Evolutionary conservation across 2,329 filamentous ascomycete species (phyloP), one percentile per base, ranked within the genome.

Genomic region (Emmonsiellopsis sp.): DNA sequence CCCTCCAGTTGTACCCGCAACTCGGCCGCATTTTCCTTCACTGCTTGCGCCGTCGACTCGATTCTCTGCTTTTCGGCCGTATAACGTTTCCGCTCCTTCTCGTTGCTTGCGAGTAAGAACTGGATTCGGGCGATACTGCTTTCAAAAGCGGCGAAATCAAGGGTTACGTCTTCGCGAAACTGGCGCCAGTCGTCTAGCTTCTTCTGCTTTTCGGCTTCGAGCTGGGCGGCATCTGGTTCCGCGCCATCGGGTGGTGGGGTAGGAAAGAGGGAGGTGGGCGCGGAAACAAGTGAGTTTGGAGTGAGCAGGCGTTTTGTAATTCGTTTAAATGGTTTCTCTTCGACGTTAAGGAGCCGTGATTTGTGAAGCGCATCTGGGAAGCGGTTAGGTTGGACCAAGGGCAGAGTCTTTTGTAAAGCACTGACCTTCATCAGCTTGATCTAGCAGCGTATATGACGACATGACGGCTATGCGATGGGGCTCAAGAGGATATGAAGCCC

Each of bases 271-370:
- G 81, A 77, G 43, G 75, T 77, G 45, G 76, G 75, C 52, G 70
- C 72, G 55, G 77, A 74, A 14, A 86, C 76, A 33, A 88, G 77
- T 17, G 85, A 82, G 52, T 83, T 81, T 13, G 86, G 80, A 21
- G 81, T 78, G 5, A 88, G 77, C 7, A 97, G 81, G 34, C 87
- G 85, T 71, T 90, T 90, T 21, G 87, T 88, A 55, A 96, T 83
- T 56, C 91, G 86, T 68, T 88, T 88, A 75, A 95, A 96, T 0
- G 90, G 89, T 55, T 90, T 90, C 66, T 95, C 88, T 75, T 97
- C 92, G 56, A 96, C 86, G 58, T 88, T 87, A 39, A 96, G 80
- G 3, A 96, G 85, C 42, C 92, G 88, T 33, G 81, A 80, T 65
- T 91, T 92, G 75, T 96, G 92, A 39, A 96, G 84, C 58, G 89